Evolutionary conservation across 139 green algal genomes (phyloP), one percentile per base, ranked within the genome.

Genomic region (Ostreobium quekettii): DNA sequence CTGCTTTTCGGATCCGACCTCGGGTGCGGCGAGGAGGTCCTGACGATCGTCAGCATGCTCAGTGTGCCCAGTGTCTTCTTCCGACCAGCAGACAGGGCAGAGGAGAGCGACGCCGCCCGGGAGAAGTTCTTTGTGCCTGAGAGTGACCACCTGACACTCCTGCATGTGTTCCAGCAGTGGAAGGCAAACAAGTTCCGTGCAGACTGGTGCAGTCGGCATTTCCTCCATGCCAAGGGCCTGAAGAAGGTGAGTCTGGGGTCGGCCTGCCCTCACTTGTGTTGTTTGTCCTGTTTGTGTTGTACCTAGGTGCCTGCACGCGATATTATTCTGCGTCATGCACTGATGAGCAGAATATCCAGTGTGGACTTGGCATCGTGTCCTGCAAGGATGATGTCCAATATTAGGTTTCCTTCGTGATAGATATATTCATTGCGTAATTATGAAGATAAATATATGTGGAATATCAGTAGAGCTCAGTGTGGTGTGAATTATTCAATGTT

Each of bases 61-160:
- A 89, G 75, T 33, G 93, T 97, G 69, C 93, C 93, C 1, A 78
- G 75, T 15, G 88, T 96, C 22, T 98, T 97, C 83, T 97, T 97
- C 85, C 75, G 83, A 32, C 83, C 83, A 19, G 76, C 80, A 15
- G 80, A 87, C 62, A 57, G 91, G 8, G 90, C 89, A 57, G 94
- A 97, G 73, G 94, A 98, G 84, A 85, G 66, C 58, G 94, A 99
- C 73, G 86, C 92, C 6, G 93, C 92, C 33, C 84, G 94, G 28
- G 94, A 99, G 75, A 98, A 98, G 82, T 99, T 99, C 77, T 97
- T 96, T 67, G 91, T 98, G 36, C 93, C 94, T 0, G 94, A 99
- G 84, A 90, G 75, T 49, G 94, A 99, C 81, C 94, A 99, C 86
- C 84, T 98, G n/a, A 99, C 94, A 1, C 79, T 98, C 76, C 84